These are phyloP conservation scores for Xylona heveae DNA, from an alignment of 495 filamentous ascomycete species.

Conservation along the genomic window DNA sequence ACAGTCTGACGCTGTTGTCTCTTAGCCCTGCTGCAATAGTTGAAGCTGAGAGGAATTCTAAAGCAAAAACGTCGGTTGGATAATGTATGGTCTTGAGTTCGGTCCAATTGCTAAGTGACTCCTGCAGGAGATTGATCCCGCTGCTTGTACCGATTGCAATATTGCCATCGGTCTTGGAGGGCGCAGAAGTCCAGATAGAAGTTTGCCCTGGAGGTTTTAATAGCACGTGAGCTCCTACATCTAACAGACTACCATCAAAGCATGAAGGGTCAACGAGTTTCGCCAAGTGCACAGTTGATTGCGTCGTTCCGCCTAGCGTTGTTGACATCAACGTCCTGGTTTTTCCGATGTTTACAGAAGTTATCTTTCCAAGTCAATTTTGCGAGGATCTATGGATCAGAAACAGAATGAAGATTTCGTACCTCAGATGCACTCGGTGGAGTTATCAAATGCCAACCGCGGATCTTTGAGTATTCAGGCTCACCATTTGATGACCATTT, in stretches of 20 bases:
- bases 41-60: constrained; percentile 10
- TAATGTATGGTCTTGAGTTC: neutral
- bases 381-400: too few species aligned
- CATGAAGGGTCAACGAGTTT: neutral
- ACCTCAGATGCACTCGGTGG: too few species aligned
- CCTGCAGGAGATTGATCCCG: constrained; percentile 1
- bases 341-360: constrained; percentile 2
- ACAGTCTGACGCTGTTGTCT: constrained; percentile 6
- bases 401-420: too few species aligned
- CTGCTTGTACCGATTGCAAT: constrained; percentile 2
- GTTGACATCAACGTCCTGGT: constrained; percentile 3
- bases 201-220: neutral
- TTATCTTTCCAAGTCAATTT: constrained; percentile 1
- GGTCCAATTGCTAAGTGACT: neutral
- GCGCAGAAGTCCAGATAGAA: constrained; percentile 2
- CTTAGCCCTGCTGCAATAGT: constrained; percentile 9
- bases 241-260: neutral
- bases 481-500: too few species aligned
- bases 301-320: constrained; percentile 1
- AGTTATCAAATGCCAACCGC: too few species aligned
- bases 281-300: neutral
- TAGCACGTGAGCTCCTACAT: neutral
- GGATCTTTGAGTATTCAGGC: too few species aligned
- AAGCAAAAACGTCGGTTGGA: constrained; percentile 8
- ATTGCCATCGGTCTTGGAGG: neutral